Evolutionary conservation across 495 filamentous ascomycete species (phyloP).

Genomic region (Cryomyces antarcticus): DNA sequence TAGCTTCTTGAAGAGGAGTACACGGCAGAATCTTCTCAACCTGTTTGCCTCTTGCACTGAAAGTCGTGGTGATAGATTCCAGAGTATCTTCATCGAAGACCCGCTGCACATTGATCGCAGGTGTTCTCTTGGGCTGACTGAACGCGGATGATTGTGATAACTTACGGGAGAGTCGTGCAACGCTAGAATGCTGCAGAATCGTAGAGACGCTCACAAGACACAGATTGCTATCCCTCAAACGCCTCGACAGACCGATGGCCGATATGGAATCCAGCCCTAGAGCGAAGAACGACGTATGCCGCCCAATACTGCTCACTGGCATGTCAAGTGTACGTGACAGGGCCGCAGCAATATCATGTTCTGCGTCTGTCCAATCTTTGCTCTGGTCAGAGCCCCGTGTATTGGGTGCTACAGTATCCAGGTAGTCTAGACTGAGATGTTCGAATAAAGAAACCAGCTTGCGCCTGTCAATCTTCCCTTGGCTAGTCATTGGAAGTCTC

Average conservation of each 20-base stretch:
- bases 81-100: conserved; percentile 21
- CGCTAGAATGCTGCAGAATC: conserved; percentile 39
- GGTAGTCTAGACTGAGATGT: conserved; percentile 5
- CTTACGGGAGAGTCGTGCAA: conserved; percentile 29
- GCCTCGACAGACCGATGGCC: conserved; percentile 43
- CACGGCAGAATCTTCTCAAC: conserved; percentile 47
- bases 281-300: conserved; percentile 34
- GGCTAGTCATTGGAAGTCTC: conserved; percentile 37
- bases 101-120: background rate
- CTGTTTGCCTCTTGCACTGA: conserved; percentile 14
- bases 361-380: conserved; percentile 19
- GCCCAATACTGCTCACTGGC: conserved; percentile 22
- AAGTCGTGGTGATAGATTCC: conserved; percentile 13
- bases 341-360: conserved; percentile 25
- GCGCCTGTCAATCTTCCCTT: conserved; percentile 40
- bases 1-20: conserved; percentile 64
- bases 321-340: conserved; percentile 30
- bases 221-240: conserved; percentile 23
- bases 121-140: conserved; percentile 1
- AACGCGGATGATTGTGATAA: background rate
- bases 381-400: background rate
- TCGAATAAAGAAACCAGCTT: conserved; percentile 18
- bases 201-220: conserved; percentile 33
- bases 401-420: conserved; percentile 4
- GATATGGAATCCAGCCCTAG: conserved; percentile 68